Evolutionary conservation across 257 asterid genomes (phyloP), one percentile per base, ranked within the genome.

Genomic region (Ophiorrhiza pumila): DNA sequence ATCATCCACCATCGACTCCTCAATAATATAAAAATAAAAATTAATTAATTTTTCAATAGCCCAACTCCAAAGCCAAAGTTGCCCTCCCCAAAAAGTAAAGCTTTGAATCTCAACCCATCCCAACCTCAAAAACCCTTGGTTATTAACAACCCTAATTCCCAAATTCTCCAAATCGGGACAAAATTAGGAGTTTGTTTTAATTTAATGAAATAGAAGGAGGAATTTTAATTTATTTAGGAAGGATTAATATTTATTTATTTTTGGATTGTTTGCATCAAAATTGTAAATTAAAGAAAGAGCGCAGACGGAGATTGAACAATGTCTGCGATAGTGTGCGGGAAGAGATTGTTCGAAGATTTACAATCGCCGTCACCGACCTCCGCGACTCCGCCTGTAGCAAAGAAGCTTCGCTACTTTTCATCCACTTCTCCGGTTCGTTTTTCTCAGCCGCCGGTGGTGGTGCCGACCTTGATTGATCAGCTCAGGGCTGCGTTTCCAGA

Each of bases 301-400:
- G 64, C 46, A 34, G 74, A 46, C 73, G 43, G 68, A 74, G 67
- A 60, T 60, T 50, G 4, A 56, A 86, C 75, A 42, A 92, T 92
- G 98, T 87, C 98, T 83, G 93, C 96, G 7, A 61, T 86, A 11
- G 85, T 92, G 62, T 92, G 91, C 43, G 91, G 97, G 31, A 92
- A 92, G 91, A 82, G 98, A 79, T 87, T 93, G 15, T 92, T 86
- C 71, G 97, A 92, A 62, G 98, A 89, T 20, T 72, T 82, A 41
- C 91, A 83, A 70, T 76, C 90, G 63, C 67, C 88, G 55, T 85
- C 91, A 43, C 91, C 96, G 61, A 67, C 78, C 47, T 85, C 89
- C 11, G 80, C 86, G 0, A 77, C 92, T 9, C 86, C 86, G 68
- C 88, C 88, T 75, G 72, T 67, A 41, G 70, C 85, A 68, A 91